Conservation (phyloP, 768 basidiomycete genomes). For the Mycena maculata region DNA sequence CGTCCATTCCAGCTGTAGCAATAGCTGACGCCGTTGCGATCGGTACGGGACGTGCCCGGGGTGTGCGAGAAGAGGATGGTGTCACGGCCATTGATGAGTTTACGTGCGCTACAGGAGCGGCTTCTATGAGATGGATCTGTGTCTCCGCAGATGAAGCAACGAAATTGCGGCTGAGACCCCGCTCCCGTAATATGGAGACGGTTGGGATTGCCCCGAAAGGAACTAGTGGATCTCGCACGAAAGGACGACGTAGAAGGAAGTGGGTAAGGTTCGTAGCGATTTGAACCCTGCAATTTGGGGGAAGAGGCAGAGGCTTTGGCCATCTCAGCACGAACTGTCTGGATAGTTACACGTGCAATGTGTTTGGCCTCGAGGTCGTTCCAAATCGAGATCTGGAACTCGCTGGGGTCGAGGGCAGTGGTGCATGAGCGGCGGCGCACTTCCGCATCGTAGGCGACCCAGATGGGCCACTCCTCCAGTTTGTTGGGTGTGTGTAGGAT, state of each 20-base stretch:
- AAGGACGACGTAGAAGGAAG: too few species aligned
- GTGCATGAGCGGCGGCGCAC: slow-evolving; percentile 17
- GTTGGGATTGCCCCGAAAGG: too few species aligned
- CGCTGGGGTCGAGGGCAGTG: slow-evolving; percentile 10
- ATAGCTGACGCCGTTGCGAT: slow-evolving; percentile 24
- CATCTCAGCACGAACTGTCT: not conserved
- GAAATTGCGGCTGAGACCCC: too few species aligned
- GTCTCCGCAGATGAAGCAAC: slow-evolving; percentile 34
- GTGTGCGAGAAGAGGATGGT: slow-evolving; percentile 9
- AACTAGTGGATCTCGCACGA: too few species aligned
- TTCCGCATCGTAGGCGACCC: slow-evolving; percentile 31
- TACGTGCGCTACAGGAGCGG: slow-evolving; percentile 8
- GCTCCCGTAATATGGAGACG: too few species aligned
- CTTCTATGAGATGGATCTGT: slow-evolving; percentile 11
- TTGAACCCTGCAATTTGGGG: too few species aligned
- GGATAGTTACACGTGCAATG: not conserved
- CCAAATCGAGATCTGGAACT: slow-evolving; percentile 27
- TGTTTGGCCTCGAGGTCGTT: slow-evolving; percentile 15
- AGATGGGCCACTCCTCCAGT: slow-evolving; percentile 26
- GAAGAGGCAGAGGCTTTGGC: not conserved
- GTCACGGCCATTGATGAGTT: slow-evolving; percentile 17
- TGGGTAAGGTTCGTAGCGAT: too few species aligned
- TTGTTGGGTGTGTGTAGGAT: too few species aligned
- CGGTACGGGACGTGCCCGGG: not conserved
- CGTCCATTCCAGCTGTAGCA: slow-evolving; percentile 34